Evolutionary conservation across 1,284 basidiomycete genomes (phyloP).

Genomic region (Ganoderma lucidum): DNA sequence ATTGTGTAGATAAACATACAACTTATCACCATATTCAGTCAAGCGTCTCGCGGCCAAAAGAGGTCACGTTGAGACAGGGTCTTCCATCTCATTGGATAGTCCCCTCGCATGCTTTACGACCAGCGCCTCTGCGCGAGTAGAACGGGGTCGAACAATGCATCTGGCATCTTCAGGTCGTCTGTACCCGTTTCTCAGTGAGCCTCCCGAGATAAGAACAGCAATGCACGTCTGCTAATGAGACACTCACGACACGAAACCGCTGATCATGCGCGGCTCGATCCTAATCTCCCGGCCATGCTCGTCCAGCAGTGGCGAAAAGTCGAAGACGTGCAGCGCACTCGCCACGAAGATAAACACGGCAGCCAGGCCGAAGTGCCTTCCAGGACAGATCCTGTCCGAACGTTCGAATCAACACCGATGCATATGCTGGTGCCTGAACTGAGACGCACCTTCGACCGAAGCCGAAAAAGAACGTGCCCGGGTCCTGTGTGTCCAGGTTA

Average conservation of each 20-base stretch:
- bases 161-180: conserved; percentile 25
- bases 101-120: neutral
- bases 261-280: neutral
- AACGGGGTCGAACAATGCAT: conserved; percentile 21
- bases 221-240: neutral
- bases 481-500: conserved; percentile 17
- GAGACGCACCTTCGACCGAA: conserved; percentile 14
- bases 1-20: too few species aligned
- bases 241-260: conserved; percentile 19
- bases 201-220: neutral
- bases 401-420: too few species aligned
- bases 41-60: too few species aligned
- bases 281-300: neutral
- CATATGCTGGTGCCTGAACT: neutral
- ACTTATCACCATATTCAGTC: too few species aligned
- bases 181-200: neutral
- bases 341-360: too few species aligned
- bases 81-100: neutral
- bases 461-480: conserved; percentile 33
- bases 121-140: conserved; percentile 12
- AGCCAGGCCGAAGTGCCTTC: too few species aligned
- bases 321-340: too few species aligned
- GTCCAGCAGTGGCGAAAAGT: too few species aligned
- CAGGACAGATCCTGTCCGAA: too few species aligned
- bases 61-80: neutral